Evolutionary conservation across 2,329 filamentous ascomycete species (phyloP), one percentile per base, ranked within the genome.

Genomic region (Keithomyces neogunnii): DNA sequence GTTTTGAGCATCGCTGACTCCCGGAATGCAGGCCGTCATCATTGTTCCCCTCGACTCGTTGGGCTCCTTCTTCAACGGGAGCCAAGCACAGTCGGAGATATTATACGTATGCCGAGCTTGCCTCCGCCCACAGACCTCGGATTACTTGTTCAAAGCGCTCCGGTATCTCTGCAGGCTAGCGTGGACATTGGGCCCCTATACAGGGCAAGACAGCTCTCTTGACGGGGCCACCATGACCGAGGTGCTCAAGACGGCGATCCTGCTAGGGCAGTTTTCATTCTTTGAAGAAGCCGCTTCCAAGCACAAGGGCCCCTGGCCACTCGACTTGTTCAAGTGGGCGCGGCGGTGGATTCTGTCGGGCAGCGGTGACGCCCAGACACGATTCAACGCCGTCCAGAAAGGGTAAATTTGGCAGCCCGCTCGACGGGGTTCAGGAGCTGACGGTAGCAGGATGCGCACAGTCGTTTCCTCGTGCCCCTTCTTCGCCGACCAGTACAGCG

Each of bases 11-110:
- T 5, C n/a, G 11, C 19, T 44, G 8, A 2, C 9, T 44, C 29
- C 31, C 8, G 26, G 13, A 29, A 28, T 39, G 26, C 3, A 62
- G 60, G 51, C 56, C n/a, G 47, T 62, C 3, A 53, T 40, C 26
- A 53, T 60, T 7, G 56, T 57, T 8, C 57, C 59, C 40, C 51
- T 52, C 5, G 54, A 59, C 19, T 56, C 52, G 3, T 11, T 61
- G 3, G 2, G 29, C 11, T 35, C 35, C 5, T 57, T 59, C 13
- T 55, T 62, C 4, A 19, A 35, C 11, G 6, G 6, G 6, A 11
- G 33, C 33, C 6, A 11, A 35, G 3, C 33, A 19, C 43, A 28
- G 26, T 40, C 32, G 3, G 53, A 53, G 31, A 45, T 61, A 9
- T 26, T 44, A 3, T 56, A 58, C 19, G 46, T 58, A 11, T 48